Percentiles rank a stretch among this genome's conserved stretches.
Evolutionary conservation across 192 early-diverging fungal genomes (phyloP).

Genomic region (Mortierella antarctica): DNA sequence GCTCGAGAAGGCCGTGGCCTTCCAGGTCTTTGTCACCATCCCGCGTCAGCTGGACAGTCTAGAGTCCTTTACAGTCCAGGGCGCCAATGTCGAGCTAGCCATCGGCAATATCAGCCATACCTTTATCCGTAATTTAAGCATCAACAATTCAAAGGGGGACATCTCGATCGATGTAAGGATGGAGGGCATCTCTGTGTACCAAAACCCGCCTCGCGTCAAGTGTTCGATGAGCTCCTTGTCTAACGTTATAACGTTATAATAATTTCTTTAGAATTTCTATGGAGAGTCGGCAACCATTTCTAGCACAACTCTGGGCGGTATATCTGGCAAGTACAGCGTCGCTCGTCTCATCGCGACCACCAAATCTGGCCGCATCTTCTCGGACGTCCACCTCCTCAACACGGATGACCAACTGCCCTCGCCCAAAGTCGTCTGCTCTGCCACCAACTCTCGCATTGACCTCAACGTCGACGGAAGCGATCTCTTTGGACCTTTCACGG

Average conservation of each 20-base stretch:
- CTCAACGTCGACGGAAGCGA: slow-evolving; percentile 38
- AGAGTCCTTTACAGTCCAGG: slow-evolving; percentile 39
- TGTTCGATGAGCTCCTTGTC: neutral
- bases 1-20: slow-evolving; percentile 34
- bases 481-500: slow-evolving; percentile 44
- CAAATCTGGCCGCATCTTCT: slow-evolving; percentile 9
- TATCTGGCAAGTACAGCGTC: slow-evolving; percentile 33
- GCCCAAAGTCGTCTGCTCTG: slow-evolving; percentile 28
- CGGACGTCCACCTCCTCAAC: slow-evolving; percentile 36
- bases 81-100: slow-evolving; percentile 32
- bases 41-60: slow-evolving; percentile 35
- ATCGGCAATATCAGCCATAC: slow-evolving; percentile 51
- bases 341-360: slow-evolving; percentile 20
- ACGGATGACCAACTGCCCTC: slow-evolving; percentile 42
- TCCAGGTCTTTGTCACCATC: slow-evolving; percentile 48
- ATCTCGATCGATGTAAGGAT: slow-evolving; percentile 37
- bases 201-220: neutral
- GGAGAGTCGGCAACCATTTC: slow-evolving; percentile 28
- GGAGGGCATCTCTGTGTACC: neutral
- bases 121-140: slow-evolving; percentile 22
- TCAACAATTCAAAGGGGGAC: slow-evolving; percentile 27
- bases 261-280: slow-evolving; percentile 32
- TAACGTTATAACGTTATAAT: neutral
- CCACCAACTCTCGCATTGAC: slow-evolving; percentile 12
- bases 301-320: slow-evolving; percentile 6